Percentiles rank a stretch among this genome's conserved stretches.
Evolutionary conservation across 2,329 filamentous ascomycete genomes (phyloP).

Genomic region (Penicillium sp.): DNA sequence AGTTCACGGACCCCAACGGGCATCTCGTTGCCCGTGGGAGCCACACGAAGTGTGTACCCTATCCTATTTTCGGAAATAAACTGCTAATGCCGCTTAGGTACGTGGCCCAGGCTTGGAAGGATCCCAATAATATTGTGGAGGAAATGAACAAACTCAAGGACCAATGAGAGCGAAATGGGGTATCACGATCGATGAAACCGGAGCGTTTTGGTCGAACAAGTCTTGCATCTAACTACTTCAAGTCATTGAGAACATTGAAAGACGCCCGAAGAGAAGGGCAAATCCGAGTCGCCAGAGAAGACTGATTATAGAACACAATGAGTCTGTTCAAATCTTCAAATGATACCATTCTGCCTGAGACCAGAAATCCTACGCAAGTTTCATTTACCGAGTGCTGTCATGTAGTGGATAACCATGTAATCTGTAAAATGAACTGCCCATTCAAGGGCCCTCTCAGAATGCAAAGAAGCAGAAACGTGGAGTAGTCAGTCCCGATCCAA

Average conservation of each 20-base stretch:
- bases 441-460: neutral
- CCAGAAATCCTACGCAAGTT: neutral
- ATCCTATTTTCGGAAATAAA: neutral
- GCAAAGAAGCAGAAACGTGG: neutral
- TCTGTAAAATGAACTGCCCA: neutral
- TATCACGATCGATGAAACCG: neutral
- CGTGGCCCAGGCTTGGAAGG: constrained; percentile 60
- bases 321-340: neutral
- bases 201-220: neutral
- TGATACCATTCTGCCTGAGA: neutral
- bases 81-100: constrained; percentile 41
- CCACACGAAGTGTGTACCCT: constrained; percentile 58
- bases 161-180: neutral
- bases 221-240: neutral
- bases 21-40: constrained; percentile 64
- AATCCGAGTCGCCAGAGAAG: no score
- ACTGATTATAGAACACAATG: neutral
- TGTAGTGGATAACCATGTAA: neutral
- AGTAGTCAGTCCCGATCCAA: neutral
- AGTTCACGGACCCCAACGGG: constrained; percentile 58
- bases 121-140: constrained; percentile 60
- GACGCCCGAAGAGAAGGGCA: neutral
- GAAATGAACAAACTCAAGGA: constrained; percentile 46
- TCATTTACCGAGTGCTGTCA: neutral
- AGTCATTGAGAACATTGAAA: neutral